Base-by-base conservation (phyloP, 306 rosid genomes). In the Pyrus bretschneideri region DNA sequence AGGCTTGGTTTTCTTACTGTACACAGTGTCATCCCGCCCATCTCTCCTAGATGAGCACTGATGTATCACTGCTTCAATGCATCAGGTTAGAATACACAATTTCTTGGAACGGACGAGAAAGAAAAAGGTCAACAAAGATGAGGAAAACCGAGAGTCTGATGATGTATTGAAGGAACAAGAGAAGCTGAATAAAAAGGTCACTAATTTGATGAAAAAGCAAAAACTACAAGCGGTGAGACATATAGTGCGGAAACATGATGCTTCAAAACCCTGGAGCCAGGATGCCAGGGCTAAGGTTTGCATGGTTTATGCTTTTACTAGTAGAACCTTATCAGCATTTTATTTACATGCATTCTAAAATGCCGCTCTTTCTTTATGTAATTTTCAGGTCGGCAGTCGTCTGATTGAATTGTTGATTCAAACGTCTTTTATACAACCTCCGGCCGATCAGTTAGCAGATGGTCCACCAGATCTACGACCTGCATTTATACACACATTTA, bases 341-440 rank as follows among this genome's bases (percentile, higher is more conserved):
- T 66, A 8, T 22, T 80, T 23, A 51, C 70, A 67, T 75, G 77
- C 69, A 62, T 74, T 82, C 63, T 78, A 38, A 71, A 58, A 74
- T 40, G 62, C 54, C 51, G 59, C 23, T 52, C 67, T 65, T 46
- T 19, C 40, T 21, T 13, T 45, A 17, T 70, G 12, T 44, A 54
- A 35, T 68, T 77, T 74, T 72, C 88, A 95, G 99, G 93, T 95
- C 44, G 99, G 97, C 72, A 92, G 97, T 85, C 93, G 91, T 73
- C 84, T 95, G 76, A 80, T 95, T 81, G 97, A 95, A 83, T 83
- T 95, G 77, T 81, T 92, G 86, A 73, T 73, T 73, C 89, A 92
- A 85, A 90, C 97, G 52, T 97, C 99, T 63, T 90, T 89, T 73
- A 85, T 95, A 81, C 99, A 95, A 80, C 90, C 97, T 35, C 93